phyloP scores from a whole-genome alignment of 163 green algal species.

The Volvox carteri region DNA sequence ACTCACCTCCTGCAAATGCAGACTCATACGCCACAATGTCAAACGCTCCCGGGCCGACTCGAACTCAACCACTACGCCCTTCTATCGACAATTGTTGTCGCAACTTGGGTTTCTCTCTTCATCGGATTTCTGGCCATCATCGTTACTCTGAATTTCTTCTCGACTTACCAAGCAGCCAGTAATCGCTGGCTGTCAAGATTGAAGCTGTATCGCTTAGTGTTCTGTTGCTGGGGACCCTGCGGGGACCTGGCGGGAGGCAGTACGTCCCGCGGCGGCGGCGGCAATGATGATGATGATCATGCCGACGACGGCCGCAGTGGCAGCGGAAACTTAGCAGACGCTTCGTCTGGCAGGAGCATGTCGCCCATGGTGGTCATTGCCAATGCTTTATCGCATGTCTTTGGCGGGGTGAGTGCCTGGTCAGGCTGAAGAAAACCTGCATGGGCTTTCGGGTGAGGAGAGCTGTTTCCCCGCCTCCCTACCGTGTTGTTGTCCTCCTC shows the following conservation, averaged over 20 bases:
- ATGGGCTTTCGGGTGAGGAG: no score
- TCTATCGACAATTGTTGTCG: not conserved
- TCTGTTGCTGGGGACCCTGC: not conserved
- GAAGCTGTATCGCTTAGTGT: not conserved
- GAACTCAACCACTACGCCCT: not conserved
- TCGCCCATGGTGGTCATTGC: constrained; percentile 28
- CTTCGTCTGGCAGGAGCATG: not conserved
- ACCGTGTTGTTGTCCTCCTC: no score
- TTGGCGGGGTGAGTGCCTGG: constrained; percentile 3
- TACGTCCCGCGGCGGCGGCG: no score
- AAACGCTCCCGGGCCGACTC: not conserved
- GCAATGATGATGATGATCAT: no score
- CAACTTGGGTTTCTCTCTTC: constrained; percentile 14
- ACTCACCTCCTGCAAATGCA: not conserved
- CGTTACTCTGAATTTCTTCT: constrained; percentile 29
- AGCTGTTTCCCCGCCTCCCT: no score
- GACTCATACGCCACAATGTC: not conserved
- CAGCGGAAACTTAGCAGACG: not conserved
- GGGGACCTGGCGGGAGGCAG: no score
- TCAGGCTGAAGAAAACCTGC: no score
- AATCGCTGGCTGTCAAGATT: not conserved
- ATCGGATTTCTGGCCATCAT: not conserved
- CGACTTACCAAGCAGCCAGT: constrained; percentile 20
- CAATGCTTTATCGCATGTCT: not conserved
- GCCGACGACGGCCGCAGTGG: not conserved